A percentile compares a stretch with the other conserved stretches of the same genome.
Evolutionary conservation across 2,329 filamentous ascomycete genomes (phyloP).

Genomic region (Colletotrichum limetticola): DNA sequence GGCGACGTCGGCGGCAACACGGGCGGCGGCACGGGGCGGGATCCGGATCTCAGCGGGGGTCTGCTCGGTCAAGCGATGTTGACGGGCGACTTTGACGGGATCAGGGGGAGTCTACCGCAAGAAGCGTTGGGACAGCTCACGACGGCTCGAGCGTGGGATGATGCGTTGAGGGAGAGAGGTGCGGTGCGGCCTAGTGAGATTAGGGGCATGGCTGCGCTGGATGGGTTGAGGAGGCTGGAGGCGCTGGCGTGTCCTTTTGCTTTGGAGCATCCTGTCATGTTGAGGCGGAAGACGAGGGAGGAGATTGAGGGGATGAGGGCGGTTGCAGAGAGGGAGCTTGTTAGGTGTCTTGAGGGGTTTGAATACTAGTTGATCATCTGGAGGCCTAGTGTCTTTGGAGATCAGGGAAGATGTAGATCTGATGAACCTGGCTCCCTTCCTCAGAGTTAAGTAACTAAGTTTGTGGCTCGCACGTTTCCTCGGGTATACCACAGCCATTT

Average conservation of each 20-base stretch:
- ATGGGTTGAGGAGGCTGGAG: conserved; percentile 1
- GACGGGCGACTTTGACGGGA: not conserved
- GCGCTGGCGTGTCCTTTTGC: conserved; percentile 3
- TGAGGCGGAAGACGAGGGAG: conserved; percentile 6
- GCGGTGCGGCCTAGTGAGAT: not conserved
- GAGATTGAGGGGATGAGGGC: not conserved
- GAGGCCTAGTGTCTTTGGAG: not conserved
- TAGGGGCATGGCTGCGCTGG: not conserved
- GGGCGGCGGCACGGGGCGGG: conserved; percentile 2
- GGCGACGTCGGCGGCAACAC: conserved; percentile 32
- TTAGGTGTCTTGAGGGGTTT: conserved; percentile 1
- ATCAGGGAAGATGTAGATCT: not conserved
- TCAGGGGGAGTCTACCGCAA: not conserved
- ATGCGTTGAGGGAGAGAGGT: not conserved
- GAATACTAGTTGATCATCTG: not conserved
- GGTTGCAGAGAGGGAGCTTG: not conserved
- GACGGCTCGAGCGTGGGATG: not conserved
- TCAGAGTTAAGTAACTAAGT: too few species aligned
- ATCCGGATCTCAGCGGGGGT: conserved; percentile 33
- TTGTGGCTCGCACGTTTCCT: too few species aligned
- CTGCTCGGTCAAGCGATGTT: conserved; percentile 15
- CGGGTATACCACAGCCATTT: too few species aligned
- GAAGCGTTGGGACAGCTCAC: not conserved
- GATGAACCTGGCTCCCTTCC: too few species aligned
- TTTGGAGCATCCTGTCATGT: conserved; percentile 13